phyloP scores from a whole-genome alignment of 805 yeast species.

The Cyberlindnera mrakii region DNA sequence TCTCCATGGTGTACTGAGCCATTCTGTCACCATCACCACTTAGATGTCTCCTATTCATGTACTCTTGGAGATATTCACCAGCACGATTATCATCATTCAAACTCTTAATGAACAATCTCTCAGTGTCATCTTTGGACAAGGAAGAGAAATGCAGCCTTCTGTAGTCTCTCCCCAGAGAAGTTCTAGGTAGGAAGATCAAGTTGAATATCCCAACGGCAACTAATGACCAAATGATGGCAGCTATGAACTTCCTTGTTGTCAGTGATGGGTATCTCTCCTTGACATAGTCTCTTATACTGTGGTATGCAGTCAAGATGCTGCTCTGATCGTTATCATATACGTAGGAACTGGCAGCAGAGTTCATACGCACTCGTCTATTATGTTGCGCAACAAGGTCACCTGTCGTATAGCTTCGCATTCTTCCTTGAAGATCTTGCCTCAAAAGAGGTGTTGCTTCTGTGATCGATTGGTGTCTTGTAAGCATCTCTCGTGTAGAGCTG shows the following conservation, averaged over 20 bases:
- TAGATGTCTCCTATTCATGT: conserved; percentile 23
- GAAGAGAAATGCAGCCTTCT: conserved; percentile 64
- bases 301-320: conserved; percentile 11
- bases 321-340: neutral
- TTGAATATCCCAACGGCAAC: conserved; percentile 36
- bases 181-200: conserved; percentile 73
- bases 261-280: conserved; percentile 16
- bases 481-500: too few species aligned
- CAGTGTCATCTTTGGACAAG: conserved; percentile 63
- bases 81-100: conserved; percentile 21
- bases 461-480: neutral
- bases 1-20: conserved; percentile 43
- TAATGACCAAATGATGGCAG: conserved; percentile 19
- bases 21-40: conserved; percentile 26
- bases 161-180: conserved; percentile 77
- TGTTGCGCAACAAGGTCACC: conserved; percentile 12
- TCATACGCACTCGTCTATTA: conserved; percentile 9
- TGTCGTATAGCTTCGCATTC: conserved; percentile 9
- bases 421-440: neutral
- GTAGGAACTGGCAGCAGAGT: conserved; percentile 8
- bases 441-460: neutral
- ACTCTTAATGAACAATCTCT: conserved; percentile 48
- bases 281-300: conserved; percentile 17
- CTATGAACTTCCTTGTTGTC: conserved; percentile 16
- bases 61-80: conserved; percentile 28